Evolutionary conservation across 495 filamentous ascomycete genomes (phyloP).

Genomic region (Bacidia gigantensis): DNA sequence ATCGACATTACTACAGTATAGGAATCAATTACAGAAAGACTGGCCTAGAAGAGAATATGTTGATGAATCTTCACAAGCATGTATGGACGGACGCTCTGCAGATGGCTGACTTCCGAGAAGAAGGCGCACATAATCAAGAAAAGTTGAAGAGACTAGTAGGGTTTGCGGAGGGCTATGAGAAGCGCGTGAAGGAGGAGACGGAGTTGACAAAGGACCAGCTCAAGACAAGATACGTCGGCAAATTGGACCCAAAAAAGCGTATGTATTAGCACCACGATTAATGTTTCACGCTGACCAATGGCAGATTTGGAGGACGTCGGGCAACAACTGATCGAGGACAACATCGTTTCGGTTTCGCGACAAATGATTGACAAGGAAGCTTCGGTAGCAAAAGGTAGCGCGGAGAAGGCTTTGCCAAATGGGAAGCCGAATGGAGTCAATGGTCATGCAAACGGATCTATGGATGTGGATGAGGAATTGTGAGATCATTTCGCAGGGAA

Average conservation of each 20-base stretch:
- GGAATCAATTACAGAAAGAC: conserved; percentile 97
- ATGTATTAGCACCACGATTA: conserved; percentile 18
- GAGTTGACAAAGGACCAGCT: conserved; percentile 93
- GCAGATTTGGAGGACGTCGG: conserved; percentile 85
- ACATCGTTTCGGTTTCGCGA: conserved; percentile 88
- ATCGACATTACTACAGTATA: conserved; percentile 98
- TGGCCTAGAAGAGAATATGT: conserved; percentile 94
- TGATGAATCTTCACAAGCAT: conserved; percentile 99
- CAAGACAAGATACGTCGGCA: conserved; percentile 97
- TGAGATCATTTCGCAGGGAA: conserved; percentile 15
- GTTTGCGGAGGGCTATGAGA: conserved; percentile 93
- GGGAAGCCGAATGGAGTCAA: conserved; percentile 42
- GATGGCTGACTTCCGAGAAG: conserved; percentile 89
- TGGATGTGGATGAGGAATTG: conserved; percentile 49
- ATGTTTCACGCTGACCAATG: neutral
- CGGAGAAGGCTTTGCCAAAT: conserved; percentile 24
- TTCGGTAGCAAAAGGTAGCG: conserved; percentile 42
- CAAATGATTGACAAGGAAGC: conserved; percentile 99
- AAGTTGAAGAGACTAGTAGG: conserved; percentile 73
- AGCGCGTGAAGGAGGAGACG: conserved; percentile 94
- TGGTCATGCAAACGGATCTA: conserved; percentile 41
- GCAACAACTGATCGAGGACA: conserved; percentile 93
- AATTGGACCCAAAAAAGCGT: conserved; percentile 98
- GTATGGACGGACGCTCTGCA: conserved; percentile 96
- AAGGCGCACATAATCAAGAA: conserved; percentile 71